Base-by-base conservation (phyloP, 2,329 filamentous ascomycete species). In the Fusarium sulawesiense region DNA sequence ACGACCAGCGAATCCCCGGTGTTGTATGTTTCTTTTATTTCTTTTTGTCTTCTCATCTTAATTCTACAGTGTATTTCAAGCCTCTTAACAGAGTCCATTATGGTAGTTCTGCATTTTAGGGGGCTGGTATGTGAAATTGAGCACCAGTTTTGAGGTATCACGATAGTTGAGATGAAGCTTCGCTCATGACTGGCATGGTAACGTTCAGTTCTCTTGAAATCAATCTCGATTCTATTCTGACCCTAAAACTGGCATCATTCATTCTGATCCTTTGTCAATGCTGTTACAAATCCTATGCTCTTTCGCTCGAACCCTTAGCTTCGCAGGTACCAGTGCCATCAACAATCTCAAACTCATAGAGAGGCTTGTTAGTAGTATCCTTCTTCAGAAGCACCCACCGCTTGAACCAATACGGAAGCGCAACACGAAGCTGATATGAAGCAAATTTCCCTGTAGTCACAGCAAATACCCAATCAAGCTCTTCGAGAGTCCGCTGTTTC, bases 401-500 rank as follows among this genome's bases (percentile, higher is more conserved):
- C 27, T 72, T 76, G 32, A 79, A 40, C 46, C 73, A 78, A 76
- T 77, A 80, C 0, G 80, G 80, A 6, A 82, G 49, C 57, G 75
- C 76, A 11, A 74, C 75, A 9, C 68, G 56, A 9, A 80, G 13
- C 56, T 82, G 80, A 41, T 82, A 82, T 1, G 68, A 60, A 7
- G 75, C 71, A 53, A 81, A 79, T 5, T 69, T 64, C 13, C 72
- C 63, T 3, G 76, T 81, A 0, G 79, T 75, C 13, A 82, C 75
- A 1, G 74, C 75, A 60, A 82, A 82, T 20, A 82, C 75, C 55
- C 78, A 79, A 49, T 82, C 81, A 6, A 82, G 74, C 63, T 83
- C 81, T 56, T 83, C 81, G 7, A 83, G 74, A 0, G 79, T 80
- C 20, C 78, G 76, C 56, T 81, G 75, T 44, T 86, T 88, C 6